Evolutionary conservation across 1,284 basidiomycete species (phyloP).

Genomic region (Phlebopus sp.): DNA sequence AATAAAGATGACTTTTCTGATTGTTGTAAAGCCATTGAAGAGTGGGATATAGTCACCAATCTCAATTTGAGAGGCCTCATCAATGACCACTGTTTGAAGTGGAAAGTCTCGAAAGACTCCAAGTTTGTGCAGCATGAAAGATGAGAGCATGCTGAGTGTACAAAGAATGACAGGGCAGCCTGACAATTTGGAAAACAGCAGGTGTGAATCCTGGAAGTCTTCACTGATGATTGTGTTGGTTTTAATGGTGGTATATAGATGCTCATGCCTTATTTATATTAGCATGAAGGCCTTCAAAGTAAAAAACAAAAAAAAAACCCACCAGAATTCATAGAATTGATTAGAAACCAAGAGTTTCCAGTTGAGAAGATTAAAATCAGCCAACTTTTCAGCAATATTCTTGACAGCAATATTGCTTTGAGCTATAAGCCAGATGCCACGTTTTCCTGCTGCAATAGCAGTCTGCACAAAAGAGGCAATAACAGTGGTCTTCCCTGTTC

Average conservation of each 20-base stretch:
- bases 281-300: background rate
- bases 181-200: conserved; percentile 19
- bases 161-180: conserved; percentile 39
- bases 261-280: conserved; percentile 45
- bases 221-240: conserved; percentile 36
- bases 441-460: conserved; percentile 26
- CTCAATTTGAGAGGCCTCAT: conserved; percentile 52
- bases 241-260: conserved; percentile 40
- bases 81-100: conserved; percentile 39
- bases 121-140: conserved; percentile 31
- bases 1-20: conserved; percentile 37
- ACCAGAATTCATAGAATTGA: conserved; percentile 48
- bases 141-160: conserved; percentile 71
- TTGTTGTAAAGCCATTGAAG: conserved; percentile 28
- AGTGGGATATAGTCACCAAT: conserved; percentile 40
- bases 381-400: conserved; percentile 55
- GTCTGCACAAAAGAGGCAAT: conserved; percentile 46
- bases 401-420: conserved; percentile 56
- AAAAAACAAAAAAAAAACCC: conserved; percentile 15
- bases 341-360: conserved; percentile 48
- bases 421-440: conserved; percentile 49
- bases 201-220: conserved; percentile 24
- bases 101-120: conserved; percentile 30
- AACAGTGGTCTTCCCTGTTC: conserved; percentile 44
- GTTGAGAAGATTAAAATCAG: conserved; percentile 32